Percentiles rank a stretch among this genome's conserved stretches.
Evolutionary conservation across 140 eudicot genomes (phyloP).

Genomic region (Flaveria floridana): DNA sequence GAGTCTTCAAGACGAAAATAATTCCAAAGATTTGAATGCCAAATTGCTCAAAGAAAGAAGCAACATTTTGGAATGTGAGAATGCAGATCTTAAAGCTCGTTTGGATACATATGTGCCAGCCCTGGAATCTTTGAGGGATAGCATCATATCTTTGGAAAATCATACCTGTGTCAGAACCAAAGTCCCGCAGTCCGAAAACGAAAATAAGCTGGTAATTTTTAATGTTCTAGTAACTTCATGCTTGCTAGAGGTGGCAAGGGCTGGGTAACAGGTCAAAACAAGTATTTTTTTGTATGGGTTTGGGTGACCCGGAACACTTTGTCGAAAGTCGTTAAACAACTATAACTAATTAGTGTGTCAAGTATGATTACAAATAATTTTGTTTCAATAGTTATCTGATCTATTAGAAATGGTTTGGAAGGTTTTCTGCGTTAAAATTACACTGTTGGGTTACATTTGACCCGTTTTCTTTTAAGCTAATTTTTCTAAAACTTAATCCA

Average conservation of each 20-base stretch:
- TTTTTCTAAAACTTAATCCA: not conserved
- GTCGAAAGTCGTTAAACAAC: not conserved
- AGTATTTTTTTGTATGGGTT: slow-evolving; percentile 1
- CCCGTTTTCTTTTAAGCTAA: not conserved
- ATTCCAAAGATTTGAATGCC: slow-evolving; percentile 34
- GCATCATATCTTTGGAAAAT: slow-evolving; percentile 64
- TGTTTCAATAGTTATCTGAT: not conserved
- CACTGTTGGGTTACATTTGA: not conserved
- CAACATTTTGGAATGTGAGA: slow-evolving; percentile 49
- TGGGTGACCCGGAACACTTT: slow-evolving; percentile 17
- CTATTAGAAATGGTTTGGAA: not conserved
- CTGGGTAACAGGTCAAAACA: not conserved
- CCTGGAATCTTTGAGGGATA: slow-evolving; percentile 52
- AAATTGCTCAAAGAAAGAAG: slow-evolving; percentile 42
- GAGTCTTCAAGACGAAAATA: slow-evolving; percentile 45
- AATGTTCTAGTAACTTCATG: not conserved
- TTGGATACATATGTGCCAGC: slow-evolving; percentile 56
- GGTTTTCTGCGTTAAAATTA: not conserved
- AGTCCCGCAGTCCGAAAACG: slow-evolving; percentile 40
- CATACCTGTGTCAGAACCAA: slow-evolving; percentile 35
- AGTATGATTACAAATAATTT: not conserved
- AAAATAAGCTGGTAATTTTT: slow-evolving; percentile 49
- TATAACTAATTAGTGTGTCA: not conserved
- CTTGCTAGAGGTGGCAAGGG: slow-evolving; percentile 6
- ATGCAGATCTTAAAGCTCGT: slow-evolving; percentile 54